phyloP scores from a whole-genome alignment of 1,284 basidiomycete genomes.

The Ceratobasidium sp. region DNA sequence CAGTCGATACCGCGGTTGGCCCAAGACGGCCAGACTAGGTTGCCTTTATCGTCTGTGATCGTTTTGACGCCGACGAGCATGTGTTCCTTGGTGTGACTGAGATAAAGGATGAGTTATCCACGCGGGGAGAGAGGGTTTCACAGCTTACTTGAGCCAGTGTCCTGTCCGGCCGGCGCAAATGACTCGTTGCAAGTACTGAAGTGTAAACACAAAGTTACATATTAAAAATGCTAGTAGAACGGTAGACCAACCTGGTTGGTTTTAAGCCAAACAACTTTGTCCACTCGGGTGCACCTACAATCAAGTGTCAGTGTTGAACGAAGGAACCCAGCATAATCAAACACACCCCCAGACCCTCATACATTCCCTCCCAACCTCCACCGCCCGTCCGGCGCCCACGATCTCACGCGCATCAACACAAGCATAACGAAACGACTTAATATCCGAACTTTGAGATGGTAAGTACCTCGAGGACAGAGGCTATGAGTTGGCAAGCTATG shows the following conservation, averaged over 20 bases:
- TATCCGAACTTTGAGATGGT: constrained; percentile 12
- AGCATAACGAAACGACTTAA: constrained; percentile 56
- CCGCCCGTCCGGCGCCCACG: constrained; percentile 80
- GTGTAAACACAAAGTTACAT: background rate
- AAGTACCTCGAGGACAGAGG: constrained; percentile 33
- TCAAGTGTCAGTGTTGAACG: background rate
- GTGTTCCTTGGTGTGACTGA: constrained; percentile 92
- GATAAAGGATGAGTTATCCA: background rate
- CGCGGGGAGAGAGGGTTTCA: background rate
- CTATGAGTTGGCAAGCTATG: constrained; percentile 57
- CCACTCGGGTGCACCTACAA: constrained; percentile 83
- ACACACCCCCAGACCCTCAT: constrained; percentile 85
- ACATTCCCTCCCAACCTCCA: constrained; percentile 96
- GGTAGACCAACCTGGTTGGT: constrained; percentile 80
- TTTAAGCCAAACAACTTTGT: constrained; percentile 99
- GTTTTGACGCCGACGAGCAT: constrained; percentile 96
- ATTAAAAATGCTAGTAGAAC: background rate
- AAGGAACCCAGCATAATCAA: background rate
- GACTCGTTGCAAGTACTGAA: constrained; percentile 83
- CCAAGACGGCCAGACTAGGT: constrained; percentile 85
- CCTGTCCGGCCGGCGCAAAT: constrained; percentile 97
- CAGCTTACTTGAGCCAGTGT: constrained; percentile 87
- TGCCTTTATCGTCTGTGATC: constrained; percentile 68
- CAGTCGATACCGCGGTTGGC: constrained; percentile 91
- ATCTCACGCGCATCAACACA: constrained; percentile 73